Conservation (phyloP, 2,329 filamentous ascomycete genomes). For the Aspergillus melleus region DNA sequence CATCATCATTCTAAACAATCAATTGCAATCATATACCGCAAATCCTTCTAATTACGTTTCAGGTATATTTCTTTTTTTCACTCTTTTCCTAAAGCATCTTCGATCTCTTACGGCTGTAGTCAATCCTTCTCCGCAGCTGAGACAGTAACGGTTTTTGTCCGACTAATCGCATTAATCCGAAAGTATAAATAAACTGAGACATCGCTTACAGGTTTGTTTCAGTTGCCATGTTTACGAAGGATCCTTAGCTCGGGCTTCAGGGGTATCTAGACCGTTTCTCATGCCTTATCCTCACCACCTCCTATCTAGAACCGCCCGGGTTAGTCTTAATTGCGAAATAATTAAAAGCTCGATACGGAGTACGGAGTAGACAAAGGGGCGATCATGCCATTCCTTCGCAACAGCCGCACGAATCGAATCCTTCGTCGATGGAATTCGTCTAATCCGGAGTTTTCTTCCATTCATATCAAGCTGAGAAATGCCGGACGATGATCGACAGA, state of each 20-base stretch:
- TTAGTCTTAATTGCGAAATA: not conserved
- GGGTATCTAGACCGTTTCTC: not conserved
- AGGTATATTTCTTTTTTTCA: too few relatives aligned
- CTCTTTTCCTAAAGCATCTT: not conserved
- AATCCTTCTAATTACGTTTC: too few relatives aligned
- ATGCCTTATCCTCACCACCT: not conserved
- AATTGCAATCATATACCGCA: not conserved
- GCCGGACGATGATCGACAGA: not conserved
- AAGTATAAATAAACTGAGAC: not conserved
- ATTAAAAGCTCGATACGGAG: not conserved
- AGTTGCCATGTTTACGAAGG: not conserved
- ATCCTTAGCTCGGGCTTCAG: not conserved
- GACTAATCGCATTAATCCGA: not conserved
- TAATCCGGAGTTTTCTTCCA: not conserved
- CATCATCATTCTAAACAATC: not conserved
- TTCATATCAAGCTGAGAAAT: not conserved
- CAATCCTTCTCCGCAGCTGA: too few relatives aligned
- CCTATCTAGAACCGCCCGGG: not conserved
- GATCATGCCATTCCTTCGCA: too few relatives aligned
- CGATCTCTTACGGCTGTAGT: not conserved
- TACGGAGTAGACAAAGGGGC: not conserved
- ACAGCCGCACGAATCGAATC: too few relatives aligned
- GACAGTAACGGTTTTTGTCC: not conserved
- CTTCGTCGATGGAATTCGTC: not conserved
- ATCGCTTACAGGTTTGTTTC: not conserved